phyloP scores from a whole-genome alignment of 2,329 filamentous ascomycete species.

The Huntiella savannae region DNA sequence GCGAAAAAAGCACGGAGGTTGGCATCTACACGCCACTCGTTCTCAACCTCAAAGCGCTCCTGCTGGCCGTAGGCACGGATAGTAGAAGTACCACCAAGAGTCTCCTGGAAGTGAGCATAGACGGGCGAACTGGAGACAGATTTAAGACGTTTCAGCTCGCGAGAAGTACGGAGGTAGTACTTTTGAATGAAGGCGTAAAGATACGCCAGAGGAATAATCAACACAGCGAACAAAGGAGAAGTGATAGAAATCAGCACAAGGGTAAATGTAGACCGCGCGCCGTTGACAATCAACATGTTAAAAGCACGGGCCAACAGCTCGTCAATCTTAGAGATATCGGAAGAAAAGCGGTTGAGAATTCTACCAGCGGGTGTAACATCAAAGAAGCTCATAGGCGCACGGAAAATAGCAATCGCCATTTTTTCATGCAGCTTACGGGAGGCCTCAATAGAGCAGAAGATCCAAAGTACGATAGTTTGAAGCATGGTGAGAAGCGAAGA shows the following conservation, averaged over 20 bases:
- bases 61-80: conserved; percentile 90
- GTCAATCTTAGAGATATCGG: conserved; percentile 66
- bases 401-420: conserved; percentile 94
- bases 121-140: conserved; percentile 91
- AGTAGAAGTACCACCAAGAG: conserved; percentile 78
- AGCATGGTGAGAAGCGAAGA: conserved; percentile 68
- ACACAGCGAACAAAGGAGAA: conserved; percentile 58
- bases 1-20: conserved; percentile 92
- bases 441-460: conserved; percentile 98
- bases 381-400: conserved; percentile 96
- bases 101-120: conserved; percentile 96
- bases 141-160: conserved; percentile 88
- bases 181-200: conserved; percentile 88
- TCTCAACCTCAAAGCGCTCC: conserved; percentile 71
- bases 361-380: conserved; percentile 93
- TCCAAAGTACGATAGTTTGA: conserved; percentile 92
- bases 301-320: conserved; percentile 91
- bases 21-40: conserved; percentile 91
- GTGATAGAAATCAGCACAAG: conserved; percentile 66
- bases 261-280: conserved; percentile 63
- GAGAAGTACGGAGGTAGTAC: conserved; percentile 90
- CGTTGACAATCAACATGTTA: conserved; percentile 82
- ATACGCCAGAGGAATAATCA: conserved; percentile 63
- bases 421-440: conserved; percentile 90
- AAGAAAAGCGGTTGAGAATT: conserved; percentile 88